Evolutionary conservation across 2,329 filamentous ascomycete genomes (phyloP), one percentile per base, ranked within the genome.

Genomic region (Reticulascus tulasneorum): DNA sequence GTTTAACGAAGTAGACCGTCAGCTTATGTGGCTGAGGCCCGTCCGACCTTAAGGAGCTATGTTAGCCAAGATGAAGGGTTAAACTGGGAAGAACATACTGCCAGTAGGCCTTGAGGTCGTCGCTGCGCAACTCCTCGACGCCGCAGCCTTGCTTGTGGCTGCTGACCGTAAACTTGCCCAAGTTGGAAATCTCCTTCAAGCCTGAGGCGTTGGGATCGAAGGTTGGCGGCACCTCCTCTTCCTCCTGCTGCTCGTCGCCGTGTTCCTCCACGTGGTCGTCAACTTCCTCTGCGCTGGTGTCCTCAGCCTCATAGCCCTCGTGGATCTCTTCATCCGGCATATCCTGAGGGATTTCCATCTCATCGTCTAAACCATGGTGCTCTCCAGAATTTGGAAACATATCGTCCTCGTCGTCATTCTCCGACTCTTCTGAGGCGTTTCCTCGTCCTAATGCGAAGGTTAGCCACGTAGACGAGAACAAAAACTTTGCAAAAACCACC

Each of bases 1-100:
- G 76, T 50, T 89, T 88, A 62, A 88, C 81, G 60, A 93, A 93
- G 61, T 93, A 87, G 25, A 93, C 84, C 41, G 86, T 91, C 30
- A 93, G 72, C 44, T 82, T 77, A 53, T 93, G 86, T 5, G 86
- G 86, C 55, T 93, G 86, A 2, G 86, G 86, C 2, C 86, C 87
- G 53, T 93, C 87, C 3, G 86, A 91, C 19, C 31, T 6, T 23
- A 22, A 20, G 6, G 5, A 10, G 23, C n/a, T 2, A 10, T 19
- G 23, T 19, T 46, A 17, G 42, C 25, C 8, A 5, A 16, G 20
- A n/a, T n/a, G n/a, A n/a, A n/a, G n/a, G n/a, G n/a, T n/a, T n/a
- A n/a, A n/a, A n/a, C 7, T 5, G 19, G 26, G 23, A 15, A 40
- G 17, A 11, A 64, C 77, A 50, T 63, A 83, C 80, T 93, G 86